Conservation (phyloP, 176 grass and related monocot genomes). For the Ensete ventricosum region DNA sequence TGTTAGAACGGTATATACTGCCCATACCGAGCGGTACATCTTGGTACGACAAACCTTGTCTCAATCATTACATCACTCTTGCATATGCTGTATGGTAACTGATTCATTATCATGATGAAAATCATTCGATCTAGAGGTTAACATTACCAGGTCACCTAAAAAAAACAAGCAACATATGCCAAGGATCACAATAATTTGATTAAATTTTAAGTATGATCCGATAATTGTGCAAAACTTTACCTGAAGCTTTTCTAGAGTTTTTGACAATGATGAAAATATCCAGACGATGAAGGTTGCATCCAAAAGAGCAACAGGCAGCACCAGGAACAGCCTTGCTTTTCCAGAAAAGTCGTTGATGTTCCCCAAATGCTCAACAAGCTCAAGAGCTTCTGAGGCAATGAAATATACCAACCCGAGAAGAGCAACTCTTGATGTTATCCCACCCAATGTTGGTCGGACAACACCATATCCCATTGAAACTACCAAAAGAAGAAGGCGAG, state of each 20-base stretch:
- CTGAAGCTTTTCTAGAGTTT: constrained; percentile 98
- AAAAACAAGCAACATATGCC: not conserved
- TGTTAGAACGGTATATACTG: too few relatives aligned
- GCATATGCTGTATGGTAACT: too few relatives aligned
- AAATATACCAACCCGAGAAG: constrained; percentile 84
- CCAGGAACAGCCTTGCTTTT: constrained; percentile 85
- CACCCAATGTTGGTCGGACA: constrained; percentile 68
- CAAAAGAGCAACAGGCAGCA: constrained; percentile 86
- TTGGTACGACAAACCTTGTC: too few relatives aligned
- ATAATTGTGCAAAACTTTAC: constrained; percentile 29
- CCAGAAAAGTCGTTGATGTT: constrained; percentile 97
- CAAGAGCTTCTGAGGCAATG: constrained; percentile 75
- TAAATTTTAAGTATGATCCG: not conserved
- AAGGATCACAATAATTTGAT: not conserved
- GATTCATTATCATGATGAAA: too few relatives aligned
- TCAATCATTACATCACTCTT: too few relatives aligned
- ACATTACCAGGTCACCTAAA: too few relatives aligned
- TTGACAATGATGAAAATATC: constrained; percentile 98
- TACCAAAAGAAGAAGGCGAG: constrained; percentile 82
- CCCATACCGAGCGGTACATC: too few relatives aligned
- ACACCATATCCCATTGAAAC: constrained; percentile 96
- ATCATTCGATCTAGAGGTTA: too few relatives aligned
- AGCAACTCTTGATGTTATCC: constrained; percentile 70
- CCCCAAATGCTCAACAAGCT: constrained; percentile 93
- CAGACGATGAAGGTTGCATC: constrained; percentile 98